Conservation (phyloP, 2,329 filamentous ascomycete species). For the Didymella glomerata region DNA sequence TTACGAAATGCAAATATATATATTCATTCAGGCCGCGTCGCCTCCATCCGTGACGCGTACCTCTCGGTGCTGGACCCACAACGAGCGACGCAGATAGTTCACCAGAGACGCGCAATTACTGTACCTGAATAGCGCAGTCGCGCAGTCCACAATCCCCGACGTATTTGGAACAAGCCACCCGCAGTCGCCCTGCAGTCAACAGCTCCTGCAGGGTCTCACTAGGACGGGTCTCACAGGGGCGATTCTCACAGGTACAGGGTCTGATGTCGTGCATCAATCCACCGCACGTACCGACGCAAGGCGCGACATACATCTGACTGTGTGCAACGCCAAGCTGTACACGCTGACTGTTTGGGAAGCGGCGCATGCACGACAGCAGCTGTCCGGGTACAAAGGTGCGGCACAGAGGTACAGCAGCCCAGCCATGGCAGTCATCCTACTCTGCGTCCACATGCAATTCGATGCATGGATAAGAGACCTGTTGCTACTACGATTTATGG, state of each 20-base stretch:
- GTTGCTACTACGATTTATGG: no score
- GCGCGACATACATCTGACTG: not conserved
- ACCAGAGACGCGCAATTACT: not conserved
- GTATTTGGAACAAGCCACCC: no score
- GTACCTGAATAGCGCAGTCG: no score
- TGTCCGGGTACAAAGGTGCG: no score
- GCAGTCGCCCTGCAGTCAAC: not conserved
- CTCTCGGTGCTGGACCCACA: not conserved
- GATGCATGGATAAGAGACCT: no score
- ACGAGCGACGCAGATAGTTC: not conserved
- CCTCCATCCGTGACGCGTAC: conserved; percentile 4
- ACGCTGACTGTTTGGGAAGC: not conserved
- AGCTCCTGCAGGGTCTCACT: not conserved
- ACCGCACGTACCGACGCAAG: not conserved
- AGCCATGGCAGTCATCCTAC: no score
- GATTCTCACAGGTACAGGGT: not conserved
- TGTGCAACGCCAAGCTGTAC: not conserved
- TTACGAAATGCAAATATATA: conserved; percentile 14
- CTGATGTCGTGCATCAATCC: not conserved
- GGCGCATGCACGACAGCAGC: not conserved
- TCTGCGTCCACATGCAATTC: no score
- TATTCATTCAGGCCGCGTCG: conserved; percentile 1
- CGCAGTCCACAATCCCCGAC: no score
- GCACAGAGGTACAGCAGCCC: no score
- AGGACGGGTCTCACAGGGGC: not conserved